These are phyloP conservation scores for Kwoniella botswanensis DNA, from an alignment of 768 basidiomycete species.

Conservation along the genomic window DNA sequence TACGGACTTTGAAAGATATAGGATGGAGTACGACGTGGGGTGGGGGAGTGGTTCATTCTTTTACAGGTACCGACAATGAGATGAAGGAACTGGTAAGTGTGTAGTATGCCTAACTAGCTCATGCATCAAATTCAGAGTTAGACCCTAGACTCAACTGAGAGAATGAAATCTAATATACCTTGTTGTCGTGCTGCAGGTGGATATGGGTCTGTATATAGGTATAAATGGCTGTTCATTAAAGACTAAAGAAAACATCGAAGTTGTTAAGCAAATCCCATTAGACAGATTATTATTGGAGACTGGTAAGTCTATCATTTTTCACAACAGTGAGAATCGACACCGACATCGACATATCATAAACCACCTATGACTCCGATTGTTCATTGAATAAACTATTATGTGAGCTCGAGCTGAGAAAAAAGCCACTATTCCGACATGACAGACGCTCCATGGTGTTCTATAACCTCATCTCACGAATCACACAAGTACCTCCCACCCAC, in stretches of 20 bases:
- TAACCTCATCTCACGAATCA: constrained; percentile 53
- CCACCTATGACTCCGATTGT: not conserved
- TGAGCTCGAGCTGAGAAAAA: not conserved
- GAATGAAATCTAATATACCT: no score
- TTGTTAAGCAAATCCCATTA: constrained; percentile 65
- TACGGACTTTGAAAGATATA: constrained; percentile 68
- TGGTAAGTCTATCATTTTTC: constrained; percentile 59
- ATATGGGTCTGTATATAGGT: constrained; percentile 74
- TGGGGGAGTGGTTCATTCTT: constrained; percentile 82
- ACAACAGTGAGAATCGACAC: not conserved
- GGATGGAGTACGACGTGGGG: constrained; percentile 67
- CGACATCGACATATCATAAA: not conserved
- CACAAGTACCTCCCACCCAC: constrained; percentile 34
- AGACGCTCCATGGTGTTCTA: constrained; percentile 57
- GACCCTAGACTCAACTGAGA: no score
- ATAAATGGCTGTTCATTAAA: constrained; percentile 80
- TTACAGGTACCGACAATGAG: constrained; percentile 72
- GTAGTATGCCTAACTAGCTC: not conserved
- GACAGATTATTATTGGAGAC: constrained; percentile 75
- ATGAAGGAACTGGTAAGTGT: constrained; percentile 68
- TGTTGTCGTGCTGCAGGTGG: constrained; percentile 61
- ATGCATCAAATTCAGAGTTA: no score
- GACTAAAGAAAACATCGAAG: constrained; percentile 68
- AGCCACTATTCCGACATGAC: not conserved
- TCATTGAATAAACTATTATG: not conserved